phyloP scores from a whole-genome alignment of 2,329 filamentous ascomycete species.

The Arthrobotrys sinensis region DNA sequence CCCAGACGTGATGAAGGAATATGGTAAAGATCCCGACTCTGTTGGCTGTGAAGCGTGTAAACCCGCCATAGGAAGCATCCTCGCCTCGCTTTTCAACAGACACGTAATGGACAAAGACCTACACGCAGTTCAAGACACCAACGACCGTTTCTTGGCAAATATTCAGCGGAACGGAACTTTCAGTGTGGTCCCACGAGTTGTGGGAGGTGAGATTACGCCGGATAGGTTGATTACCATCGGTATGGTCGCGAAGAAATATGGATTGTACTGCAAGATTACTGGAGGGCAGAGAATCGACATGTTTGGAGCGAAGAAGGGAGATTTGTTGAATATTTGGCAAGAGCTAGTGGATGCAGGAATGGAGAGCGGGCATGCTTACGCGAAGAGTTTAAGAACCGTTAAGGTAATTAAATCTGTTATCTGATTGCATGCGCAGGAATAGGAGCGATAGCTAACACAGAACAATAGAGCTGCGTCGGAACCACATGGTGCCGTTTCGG shows the following conservation, averaged over 20 bases:
- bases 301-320: constrained; percentile 91
- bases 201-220: constrained; percentile 88
- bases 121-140: constrained; percentile 88
- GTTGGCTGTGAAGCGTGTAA: constrained; percentile 90
- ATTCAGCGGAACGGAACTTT: constrained; percentile 94
- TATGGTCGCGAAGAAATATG: constrained; percentile 85
- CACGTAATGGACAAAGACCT: constrained; percentile 81
- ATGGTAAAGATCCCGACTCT: constrained; percentile 79
- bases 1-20: constrained; percentile 81
- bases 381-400: constrained; percentile 88
- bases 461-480: constrained; percentile 80
- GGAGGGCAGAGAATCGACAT: constrained; percentile 92
- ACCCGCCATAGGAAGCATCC: constrained; percentile 83
- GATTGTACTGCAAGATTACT: constrained; percentile 91
- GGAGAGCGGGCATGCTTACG: constrained; percentile 92
- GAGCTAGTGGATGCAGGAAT: constrained; percentile 85
- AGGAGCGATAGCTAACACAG: background rate
- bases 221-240: constrained; percentile 88
- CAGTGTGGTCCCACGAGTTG: constrained; percentile 85
- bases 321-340: constrained; percentile 85
- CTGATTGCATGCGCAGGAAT: no score
- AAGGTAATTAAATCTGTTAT: constrained; percentile 74
- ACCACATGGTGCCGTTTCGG: constrained; percentile 93
- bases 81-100: constrained; percentile 85
- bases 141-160: constrained; percentile 88